Evolutionary conservation across 805 yeast species (phyloP), one percentile per base, ranked within the genome.

Genomic region (Komagataella phaffii): DNA sequence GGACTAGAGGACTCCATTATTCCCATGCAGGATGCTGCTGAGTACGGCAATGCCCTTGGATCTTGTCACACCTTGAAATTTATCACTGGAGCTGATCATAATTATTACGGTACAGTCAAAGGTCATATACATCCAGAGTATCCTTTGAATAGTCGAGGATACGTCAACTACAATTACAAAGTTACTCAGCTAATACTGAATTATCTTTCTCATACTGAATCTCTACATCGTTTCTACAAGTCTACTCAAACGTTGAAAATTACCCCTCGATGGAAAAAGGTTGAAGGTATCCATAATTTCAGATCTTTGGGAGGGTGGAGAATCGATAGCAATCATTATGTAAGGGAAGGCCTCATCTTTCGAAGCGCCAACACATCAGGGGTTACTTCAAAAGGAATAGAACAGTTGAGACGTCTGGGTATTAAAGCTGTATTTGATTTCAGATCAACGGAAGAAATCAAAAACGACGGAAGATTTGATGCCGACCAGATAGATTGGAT

Each of bases 241-340:
- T 53, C 63, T 2, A 62, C 71, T 21, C 51, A 57, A 17, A 57
- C 54, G 17, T 63, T 79, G 3, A 74, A 73, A 4, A 61, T 63
- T n/a, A 57, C 68, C 18, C 65, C 79, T 2, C 67, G 90, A 53
- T 82, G 85, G 83, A 79, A 79, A 56, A 50, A 64, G 0, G 73
- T 86, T 18, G 85, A 83, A 6, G 90, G 89, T 0, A 76, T 86
- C 18, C 64, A 75, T 45, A 88, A 88, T 59, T 83, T 86, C 59
- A 72, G 96, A 55, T 96, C 88, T 59, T 61, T 83, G 52, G 96
- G 96, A 1, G 96, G 95, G 12, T 88, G 84, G 78, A 66, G 64
- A 51, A 65, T 79, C 0, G 55, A 64, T 19, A 64, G 63, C 7
- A 64, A 61, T 2, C 53, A 62, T 5, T 75, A 60, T 57, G 85